Percentiles rank a stretch among this genome's conserved stretches.
phyloP scores from a whole-genome alignment of 2,329 filamentous ascomycete genomes.

The Chrysosporium queenslandicum region DNA sequence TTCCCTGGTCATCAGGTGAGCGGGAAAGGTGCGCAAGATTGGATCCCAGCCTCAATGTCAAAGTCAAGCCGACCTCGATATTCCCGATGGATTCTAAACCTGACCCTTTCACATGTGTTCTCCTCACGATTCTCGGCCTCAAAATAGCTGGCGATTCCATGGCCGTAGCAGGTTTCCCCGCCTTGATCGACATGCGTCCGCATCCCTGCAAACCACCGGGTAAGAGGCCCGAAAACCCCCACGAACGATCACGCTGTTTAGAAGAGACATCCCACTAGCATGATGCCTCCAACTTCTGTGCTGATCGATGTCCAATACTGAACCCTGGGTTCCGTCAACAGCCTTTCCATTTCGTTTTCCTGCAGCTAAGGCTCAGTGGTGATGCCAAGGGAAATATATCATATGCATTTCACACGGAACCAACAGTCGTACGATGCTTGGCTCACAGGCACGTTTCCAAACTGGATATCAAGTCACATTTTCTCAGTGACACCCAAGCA shows the following conservation, averaged over 20 bases:
- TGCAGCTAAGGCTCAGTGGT: not conserved
- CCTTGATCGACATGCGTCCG: not conserved
- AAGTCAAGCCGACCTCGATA: not conserved
- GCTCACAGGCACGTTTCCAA: not conserved
- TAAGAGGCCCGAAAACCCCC: not conserved
- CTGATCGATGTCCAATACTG: too few species aligned
- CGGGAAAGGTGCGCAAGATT: not conserved
- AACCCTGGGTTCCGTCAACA: not conserved
- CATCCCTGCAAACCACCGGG: not conserved
- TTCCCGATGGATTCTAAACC: not conserved
- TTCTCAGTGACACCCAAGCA: not conserved
- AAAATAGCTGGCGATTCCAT: not conserved
- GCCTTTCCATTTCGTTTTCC: not conserved
- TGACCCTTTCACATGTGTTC: constrained; percentile 1
- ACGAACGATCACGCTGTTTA: not conserved
- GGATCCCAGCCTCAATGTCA: not conserved
- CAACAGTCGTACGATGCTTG: not conserved
- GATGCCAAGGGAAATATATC: not conserved
- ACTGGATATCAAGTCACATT: not conserved
- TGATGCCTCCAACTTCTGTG: not conserved
- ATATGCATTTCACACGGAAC: not conserved
- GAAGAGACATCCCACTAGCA: not conserved
- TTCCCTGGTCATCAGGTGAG: not conserved
- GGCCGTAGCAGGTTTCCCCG: not conserved
- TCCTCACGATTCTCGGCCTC: not conserved